Base-by-base conservation (phyloP, 257 asterid species). In the Handroanthus guayacan region DNA sequence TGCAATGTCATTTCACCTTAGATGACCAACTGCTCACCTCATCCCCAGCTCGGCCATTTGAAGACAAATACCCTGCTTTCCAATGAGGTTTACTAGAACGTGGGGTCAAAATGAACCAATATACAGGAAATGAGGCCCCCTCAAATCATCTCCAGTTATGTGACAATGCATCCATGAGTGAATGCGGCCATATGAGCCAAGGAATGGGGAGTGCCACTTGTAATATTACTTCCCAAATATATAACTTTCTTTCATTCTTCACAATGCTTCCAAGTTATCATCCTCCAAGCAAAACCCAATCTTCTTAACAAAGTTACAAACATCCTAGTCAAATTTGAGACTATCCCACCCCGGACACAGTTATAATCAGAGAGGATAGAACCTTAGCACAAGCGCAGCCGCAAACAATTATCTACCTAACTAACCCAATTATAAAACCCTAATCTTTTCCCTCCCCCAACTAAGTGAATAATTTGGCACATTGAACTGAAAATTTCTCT, bases 401-500 rank as follows among this genome's bases (percentile, higher is more conserved):
- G 45, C 44, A 14, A 57, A 43, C 68, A 51, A 50, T 43, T 5
- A 0, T 43, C 17, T 17, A 52, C 20, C 75, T 52, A 48, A 52
- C 43, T 9, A 16, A 47, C 61, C 38, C 69, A 70, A 57, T 67
- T 31, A 9, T 13, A 61, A 69, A 72, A 72, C 84, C 82, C 81
- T 80, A 57, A 8, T 36, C 6, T 37, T 25, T 56, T 7, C 34
- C 66, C 64, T 34, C 69, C 31, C 7, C 66, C 1, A 48, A 52
- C 45, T 9, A 47, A 17, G 61, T 6, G 67, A 79, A 48, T 31
- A 74, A 62, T 17, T 48, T 5, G 67, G 3, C 58, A 61, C 55
- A 43, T 60, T 8, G 45, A 75, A 69, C 58, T 62, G 44, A 69
- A 47, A 12, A 36, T 36, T 44, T 74, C 60, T 16, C n/a, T 44